phyloP scores from a whole-genome alignment of 805 yeast species.

The Peterozyma toletana region DNA sequence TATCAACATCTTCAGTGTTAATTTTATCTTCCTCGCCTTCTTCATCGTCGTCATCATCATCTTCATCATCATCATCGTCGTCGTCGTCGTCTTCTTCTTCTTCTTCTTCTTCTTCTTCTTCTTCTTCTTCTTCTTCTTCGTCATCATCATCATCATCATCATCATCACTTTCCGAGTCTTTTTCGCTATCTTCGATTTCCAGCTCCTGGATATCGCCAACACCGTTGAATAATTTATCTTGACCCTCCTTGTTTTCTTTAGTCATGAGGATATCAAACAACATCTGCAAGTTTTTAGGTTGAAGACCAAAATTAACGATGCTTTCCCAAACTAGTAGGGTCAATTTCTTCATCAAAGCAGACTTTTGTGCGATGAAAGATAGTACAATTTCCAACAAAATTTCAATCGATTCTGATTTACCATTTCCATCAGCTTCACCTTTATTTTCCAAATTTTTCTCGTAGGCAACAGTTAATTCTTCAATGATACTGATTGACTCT shows the following conservation, averaged over 20 bases:
- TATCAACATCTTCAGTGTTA: conserved; percentile 35
- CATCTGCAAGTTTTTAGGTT: conserved; percentile 35
- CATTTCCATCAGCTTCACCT: conserved; percentile 29
- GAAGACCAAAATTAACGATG: conserved; percentile 35
- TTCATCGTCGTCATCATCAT: conserved; percentile 14
- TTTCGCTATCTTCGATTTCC: conserved; percentile 22
- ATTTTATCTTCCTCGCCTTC: conserved; percentile 29
- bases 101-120: conserved; percentile 39
- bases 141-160: conserved; percentile 27
- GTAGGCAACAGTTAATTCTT: conserved; percentile 63
- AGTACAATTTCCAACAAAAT: conserved; percentile 42
- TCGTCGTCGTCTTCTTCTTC: conserved; percentile 26
- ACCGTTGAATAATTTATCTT: conserved; percentile 63
- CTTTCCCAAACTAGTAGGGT: conserved; percentile 42
- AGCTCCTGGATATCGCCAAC: conserved; percentile 48
- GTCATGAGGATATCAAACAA: conserved; percentile 51
- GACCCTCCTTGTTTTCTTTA: conserved; percentile 79
- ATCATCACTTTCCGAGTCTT: conserved; percentile 23
- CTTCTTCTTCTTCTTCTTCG: conserved; percentile 28
- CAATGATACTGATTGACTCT: conserved; percentile 69
- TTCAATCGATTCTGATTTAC: conserved; percentile 24
- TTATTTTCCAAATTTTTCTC: conserved; percentile 33
- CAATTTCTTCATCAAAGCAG: conserved; percentile 49
- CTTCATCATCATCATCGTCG: conserved; percentile 12
- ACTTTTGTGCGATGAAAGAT: conserved; percentile 49